Percentiles rank a stretch among this genome's conserved stretches.
Conservation (phyloP, 768 basidiomycete genomes). For the Lactifluus pinguis region DNA sequence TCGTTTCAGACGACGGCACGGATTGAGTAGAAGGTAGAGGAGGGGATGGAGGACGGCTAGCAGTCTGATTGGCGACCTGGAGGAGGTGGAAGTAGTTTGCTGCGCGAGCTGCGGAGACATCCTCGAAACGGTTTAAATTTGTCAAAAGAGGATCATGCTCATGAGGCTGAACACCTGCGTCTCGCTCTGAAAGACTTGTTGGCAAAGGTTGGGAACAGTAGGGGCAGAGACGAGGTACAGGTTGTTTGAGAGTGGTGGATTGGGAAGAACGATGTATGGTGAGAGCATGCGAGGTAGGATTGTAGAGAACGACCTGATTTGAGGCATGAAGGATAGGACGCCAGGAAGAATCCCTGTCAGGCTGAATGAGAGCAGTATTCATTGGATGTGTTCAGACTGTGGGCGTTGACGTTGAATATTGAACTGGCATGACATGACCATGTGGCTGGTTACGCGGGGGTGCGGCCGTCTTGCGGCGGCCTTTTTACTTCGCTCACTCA, state of each 20-base stretch:
- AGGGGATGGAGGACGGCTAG: conserved; percentile 45
- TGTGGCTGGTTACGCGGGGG: too few relatives aligned
- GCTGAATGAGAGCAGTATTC: conserved; percentile 18
- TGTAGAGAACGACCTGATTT: conserved; percentile 82
- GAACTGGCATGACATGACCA: too few relatives aligned
- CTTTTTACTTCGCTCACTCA: too few relatives aligned
- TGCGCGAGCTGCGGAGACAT: conserved; percentile 36
- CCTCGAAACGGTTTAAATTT: conserved; percentile 14
- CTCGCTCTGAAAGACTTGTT: conserved; percentile 21
- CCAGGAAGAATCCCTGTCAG: conserved; percentile 39
- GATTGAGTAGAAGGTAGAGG: conserved; percentile 19
- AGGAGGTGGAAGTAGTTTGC: conserved; percentile 78
- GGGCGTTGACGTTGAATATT: too few relatives aligned
- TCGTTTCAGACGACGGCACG: conserved; percentile 23
- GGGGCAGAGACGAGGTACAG: conserved; percentile 41
- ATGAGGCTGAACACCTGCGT: conserved; percentile 25
- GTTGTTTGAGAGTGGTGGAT: not conserved
- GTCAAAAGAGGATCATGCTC: conserved; percentile 22
- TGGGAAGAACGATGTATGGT: conserved; percentile 39
- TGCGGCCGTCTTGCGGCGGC: too few relatives aligned
- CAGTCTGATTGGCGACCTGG: conserved; percentile 59
- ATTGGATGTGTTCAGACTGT: too few relatives aligned
- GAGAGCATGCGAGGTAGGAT: conserved; percentile 76
- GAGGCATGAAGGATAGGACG: conserved; percentile 74
- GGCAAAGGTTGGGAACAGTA: conserved; percentile 63